Evolutionary conservation across 768 basidiomycete species (phyloP).

Genomic region (Suillus luteus): DNA sequence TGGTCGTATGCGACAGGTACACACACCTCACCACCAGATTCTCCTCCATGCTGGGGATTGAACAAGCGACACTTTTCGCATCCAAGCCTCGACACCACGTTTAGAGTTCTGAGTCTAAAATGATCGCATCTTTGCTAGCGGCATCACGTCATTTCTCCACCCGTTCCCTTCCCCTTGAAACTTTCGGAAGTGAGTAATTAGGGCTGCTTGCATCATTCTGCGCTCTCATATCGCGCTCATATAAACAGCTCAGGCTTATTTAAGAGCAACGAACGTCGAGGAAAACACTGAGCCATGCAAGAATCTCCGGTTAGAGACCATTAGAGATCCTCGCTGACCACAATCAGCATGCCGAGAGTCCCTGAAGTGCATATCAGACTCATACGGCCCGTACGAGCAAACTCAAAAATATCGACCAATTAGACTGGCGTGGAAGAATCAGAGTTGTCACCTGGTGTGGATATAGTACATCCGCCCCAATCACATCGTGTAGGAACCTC

Average conservation of each 20-base stretch:
- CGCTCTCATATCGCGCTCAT: neutral
- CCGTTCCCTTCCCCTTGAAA: neutral
- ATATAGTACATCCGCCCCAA: neutral
- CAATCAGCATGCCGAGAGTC: neutral
- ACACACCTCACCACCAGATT: neutral
- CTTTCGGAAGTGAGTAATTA: neutral
- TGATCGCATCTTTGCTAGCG: neutral
- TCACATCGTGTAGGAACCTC: neutral
- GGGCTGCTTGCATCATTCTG: neutral
- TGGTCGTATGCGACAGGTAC: neutral
- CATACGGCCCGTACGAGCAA: neutral
- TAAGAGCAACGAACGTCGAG: neutral
- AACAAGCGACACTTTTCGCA: neutral
- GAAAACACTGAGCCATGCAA: neutral
- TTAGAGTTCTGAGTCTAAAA: neutral
- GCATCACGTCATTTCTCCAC: neutral
- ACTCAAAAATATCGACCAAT: neutral
- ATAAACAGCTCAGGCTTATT: neutral
- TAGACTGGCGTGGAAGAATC: neutral
- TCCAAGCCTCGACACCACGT: neutral
- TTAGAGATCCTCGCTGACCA: neutral
- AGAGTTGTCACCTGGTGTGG: neutral
- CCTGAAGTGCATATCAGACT: neutral
- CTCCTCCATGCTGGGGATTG: neutral
- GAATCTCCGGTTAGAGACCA: neutral